Conservation (phyloP, 2,329 filamentous ascomycete genomes). For the Waltergamsia citrina region DNA sequence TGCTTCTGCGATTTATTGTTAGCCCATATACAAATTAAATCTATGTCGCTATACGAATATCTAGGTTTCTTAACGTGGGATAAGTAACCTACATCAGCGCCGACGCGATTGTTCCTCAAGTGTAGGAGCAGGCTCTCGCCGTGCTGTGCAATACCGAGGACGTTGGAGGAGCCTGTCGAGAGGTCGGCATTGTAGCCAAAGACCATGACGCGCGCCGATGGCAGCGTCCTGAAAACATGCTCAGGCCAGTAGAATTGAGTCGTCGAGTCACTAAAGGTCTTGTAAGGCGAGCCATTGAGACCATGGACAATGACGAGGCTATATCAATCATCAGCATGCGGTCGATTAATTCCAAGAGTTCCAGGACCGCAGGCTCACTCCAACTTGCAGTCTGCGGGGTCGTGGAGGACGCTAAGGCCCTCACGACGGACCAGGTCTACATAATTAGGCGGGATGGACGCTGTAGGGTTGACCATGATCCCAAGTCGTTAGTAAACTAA, state of each 20-base stretch:
- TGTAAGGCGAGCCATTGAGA: conserved; percentile 5
- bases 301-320: conserved; percentile 7
- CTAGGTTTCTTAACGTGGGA: too few species aligned
- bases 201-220: conserved; percentile 6
- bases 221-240: conserved; percentile 2
- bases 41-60: too few species aligned
- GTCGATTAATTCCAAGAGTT: background rate
- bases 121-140: background rate
- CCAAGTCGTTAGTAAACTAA: background rate
- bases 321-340: too few species aligned
- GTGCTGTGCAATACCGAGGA: conserved; percentile 6
- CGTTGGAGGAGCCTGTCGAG: conserved; percentile 2
- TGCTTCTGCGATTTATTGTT: background rate
- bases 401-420: background rate
- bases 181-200: conserved; percentile 8
- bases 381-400: background rate
- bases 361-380: background rate
- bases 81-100: too few species aligned
- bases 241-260: conserved; percentile 6
- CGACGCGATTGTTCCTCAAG: background rate
- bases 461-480: background rate
- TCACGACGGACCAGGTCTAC: background rate
- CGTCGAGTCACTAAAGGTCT: conserved; percentile 4
- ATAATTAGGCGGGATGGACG: background rate
- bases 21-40: too few species aligned